Percentiles rank a stretch among this genome's conserved stretches.
Evolutionary conservation across 1,284 basidiomycete species (phyloP).

Genomic region (Dichomitus squalens): DNA sequence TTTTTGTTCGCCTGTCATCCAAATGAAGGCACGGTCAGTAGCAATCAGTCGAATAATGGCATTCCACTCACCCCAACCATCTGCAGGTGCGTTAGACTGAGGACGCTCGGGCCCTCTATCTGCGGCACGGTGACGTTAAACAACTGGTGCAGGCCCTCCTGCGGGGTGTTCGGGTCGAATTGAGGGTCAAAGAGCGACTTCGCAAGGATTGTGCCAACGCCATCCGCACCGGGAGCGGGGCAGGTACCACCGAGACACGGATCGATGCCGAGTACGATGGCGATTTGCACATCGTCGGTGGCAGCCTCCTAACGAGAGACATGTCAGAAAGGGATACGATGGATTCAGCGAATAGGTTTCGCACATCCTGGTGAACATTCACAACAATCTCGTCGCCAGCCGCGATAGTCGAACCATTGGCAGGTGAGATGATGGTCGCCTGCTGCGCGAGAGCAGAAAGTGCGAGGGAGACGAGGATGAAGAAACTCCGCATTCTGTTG

Average conservation of each 20-base stretch:
- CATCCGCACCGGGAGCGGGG: conserved; percentile 14
- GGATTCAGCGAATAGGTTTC: background rate
- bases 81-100: conserved; percentile 25
- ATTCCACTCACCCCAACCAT: conserved; percentile 20
- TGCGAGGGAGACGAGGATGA: conserved; percentile 17
- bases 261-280: conserved; percentile 18
- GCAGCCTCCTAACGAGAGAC: conserved; percentile 2
- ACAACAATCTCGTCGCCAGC: conserved; percentile 11
- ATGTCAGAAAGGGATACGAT: background rate
- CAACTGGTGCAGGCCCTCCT: conserved; percentile 23
- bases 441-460: conserved; percentile 18
- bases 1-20: conserved; percentile 12
- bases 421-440: conserved; percentile 15
- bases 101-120: conserved; percentile 13
- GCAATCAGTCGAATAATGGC: background rate
- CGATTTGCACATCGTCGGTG: conserved; percentile 15
- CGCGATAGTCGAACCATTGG: conserved; percentile 9
- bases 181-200: conserved; percentile 16
- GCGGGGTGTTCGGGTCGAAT: conserved; percentile 15
- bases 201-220: conserved; percentile 16
- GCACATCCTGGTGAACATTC: conserved; percentile 18
- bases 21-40: background rate
- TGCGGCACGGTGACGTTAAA: conserved; percentile 19
- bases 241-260: conserved; percentile 14
- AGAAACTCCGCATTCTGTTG: conserved; percentile 16